phyloP scores from a whole-genome alignment of 192 early-diverging fungal species.

The Dimargaris verticillata region DNA sequence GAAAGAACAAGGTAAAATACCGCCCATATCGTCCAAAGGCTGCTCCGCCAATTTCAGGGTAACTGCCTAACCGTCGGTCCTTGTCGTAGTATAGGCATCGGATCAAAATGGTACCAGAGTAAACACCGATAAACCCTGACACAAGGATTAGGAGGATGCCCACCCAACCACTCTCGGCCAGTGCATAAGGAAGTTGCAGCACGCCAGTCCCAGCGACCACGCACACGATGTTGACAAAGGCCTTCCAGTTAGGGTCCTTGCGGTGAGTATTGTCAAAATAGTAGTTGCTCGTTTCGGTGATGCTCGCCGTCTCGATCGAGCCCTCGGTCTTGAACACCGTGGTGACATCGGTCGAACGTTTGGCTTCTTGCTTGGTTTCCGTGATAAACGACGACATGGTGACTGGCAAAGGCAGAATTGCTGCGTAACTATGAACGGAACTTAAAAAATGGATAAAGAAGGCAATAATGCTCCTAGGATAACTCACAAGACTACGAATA shows the following conservation, averaged over 20 bases:
- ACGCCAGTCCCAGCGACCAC: conserved; percentile 68
- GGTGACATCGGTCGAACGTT: neutral
- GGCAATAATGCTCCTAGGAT: neutral
- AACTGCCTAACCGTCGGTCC: conserved; percentile 35
- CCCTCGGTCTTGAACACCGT: neutral
- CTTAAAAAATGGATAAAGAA: neutral
- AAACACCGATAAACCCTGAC: conserved; percentile 48
- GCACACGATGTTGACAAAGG: conserved; percentile 44
- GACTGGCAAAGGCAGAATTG: neutral
- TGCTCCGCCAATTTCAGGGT: conserved; percentile 47
- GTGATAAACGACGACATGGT: neutral
- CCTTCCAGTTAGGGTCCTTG: conserved; percentile 32
- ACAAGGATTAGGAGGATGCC: conserved; percentile 50
- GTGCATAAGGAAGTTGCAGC: conserved; percentile 66
- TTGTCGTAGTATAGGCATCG: conserved; percentile 55
- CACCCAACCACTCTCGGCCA: conserved; percentile 61
- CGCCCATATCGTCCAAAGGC: conserved; percentile 55
- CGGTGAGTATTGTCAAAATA: conserved; percentile 16
- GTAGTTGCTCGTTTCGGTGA: neutral
- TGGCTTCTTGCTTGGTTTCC: neutral
- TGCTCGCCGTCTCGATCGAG: neutral
- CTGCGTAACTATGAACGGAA: neutral
- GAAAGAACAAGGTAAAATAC: conserved; percentile 40
- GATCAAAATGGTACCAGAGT: conserved; percentile 56
- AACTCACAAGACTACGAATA: too few species aligned